A percentile compares a stretch with the other conserved stretches of the same genome.
Evolutionary conservation across 2,329 filamentous ascomycete genomes (phyloP).

Genomic region (Venturia pyrina): DNA sequence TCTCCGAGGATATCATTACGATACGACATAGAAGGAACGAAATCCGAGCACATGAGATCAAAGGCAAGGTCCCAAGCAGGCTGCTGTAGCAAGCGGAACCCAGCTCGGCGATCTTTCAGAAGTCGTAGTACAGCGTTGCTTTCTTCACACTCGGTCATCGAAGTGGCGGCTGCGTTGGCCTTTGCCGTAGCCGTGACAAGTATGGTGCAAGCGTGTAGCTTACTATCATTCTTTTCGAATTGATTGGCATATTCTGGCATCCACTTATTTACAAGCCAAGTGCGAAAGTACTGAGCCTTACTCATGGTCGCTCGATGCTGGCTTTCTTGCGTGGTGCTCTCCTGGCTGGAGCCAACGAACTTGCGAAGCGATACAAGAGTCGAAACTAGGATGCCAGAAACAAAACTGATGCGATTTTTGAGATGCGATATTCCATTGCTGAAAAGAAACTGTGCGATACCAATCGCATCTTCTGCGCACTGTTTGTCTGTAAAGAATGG

Average conservation of each 20-base stretch:
- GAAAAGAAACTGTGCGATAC: slow-evolving; percentile 76
- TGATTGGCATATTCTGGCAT: slow-evolving; percentile 14
- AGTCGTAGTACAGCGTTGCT: slow-evolving; percentile 71
- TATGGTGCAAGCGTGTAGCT: slow-evolving; percentile 49
- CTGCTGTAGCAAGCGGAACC: slow-evolving; percentile 55
- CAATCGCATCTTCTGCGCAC: slow-evolving; percentile 84
- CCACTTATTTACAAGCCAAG: slow-evolving; percentile 55
- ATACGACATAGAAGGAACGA: slow-evolving; percentile 49
- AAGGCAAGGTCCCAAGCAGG: slow-evolving; percentile 62
- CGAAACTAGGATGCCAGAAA: slow-evolving; percentile 71
- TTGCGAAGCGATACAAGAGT: slow-evolving; percentile 67
- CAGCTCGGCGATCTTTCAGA: slow-evolving; percentile 58
- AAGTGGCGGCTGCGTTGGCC: slow-evolving; percentile 59
- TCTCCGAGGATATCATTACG: slow-evolving; percentile 58
- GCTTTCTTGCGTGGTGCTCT: slow-evolving; percentile 74
- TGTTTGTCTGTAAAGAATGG: slow-evolving; percentile 72
- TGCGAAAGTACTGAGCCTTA: slow-evolving; percentile 65
- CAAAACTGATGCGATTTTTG: slow-evolving; percentile 56
- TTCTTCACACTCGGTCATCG: slow-evolving; percentile 60
- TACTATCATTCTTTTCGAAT: slow-evolving; percentile 34
- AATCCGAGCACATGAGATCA: slow-evolving; percentile 63
- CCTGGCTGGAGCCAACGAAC: slow-evolving; percentile 64
- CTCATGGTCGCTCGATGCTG: slow-evolving; percentile 69
- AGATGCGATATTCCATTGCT: slow-evolving; percentile 57
- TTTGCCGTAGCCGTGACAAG: slow-evolving; percentile 61